phyloP scores from a whole-genome alignment of 1,284 basidiomycete species.

The Heterobasidion occidentale region DNA sequence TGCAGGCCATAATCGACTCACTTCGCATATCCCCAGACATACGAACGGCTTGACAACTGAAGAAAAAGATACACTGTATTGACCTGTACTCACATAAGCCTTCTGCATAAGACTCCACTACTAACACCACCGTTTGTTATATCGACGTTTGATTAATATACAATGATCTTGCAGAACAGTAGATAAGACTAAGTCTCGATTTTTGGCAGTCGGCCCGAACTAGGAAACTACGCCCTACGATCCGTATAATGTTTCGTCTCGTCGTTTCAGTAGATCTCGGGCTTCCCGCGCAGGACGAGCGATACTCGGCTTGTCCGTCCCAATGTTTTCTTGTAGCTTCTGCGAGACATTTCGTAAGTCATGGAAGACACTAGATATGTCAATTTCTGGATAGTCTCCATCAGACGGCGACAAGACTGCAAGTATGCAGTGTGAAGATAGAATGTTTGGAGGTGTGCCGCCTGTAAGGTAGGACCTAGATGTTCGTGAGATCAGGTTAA shows the following conservation, averaged over 20 bases:
- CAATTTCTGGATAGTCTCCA: slow-evolving; percentile 24
- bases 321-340: slow-evolving; percentile 67
- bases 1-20: slow-evolving; percentile 38
- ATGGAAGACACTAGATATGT: slow-evolving; percentile 55
- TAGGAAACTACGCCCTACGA: background rate
- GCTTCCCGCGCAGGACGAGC: slow-evolving; percentile 82
- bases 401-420: slow-evolving; percentile 51
- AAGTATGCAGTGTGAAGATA: slow-evolving; percentile 63
- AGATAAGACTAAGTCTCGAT: too few relatives aligned
- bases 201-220: too few relatives aligned
- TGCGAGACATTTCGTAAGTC: slow-evolving; percentile 60
- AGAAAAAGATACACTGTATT: background rate
- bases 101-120: too few relatives aligned
- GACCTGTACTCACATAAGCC: too few relatives aligned
- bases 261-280: slow-evolving; percentile 60
- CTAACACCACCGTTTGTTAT: too few relatives aligned
- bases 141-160: too few relatives aligned
- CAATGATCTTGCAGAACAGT: too few relatives aligned
- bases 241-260: slow-evolving; percentile 15
- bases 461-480: slow-evolving; percentile 45
- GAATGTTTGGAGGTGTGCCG: slow-evolving; percentile 55
- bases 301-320: slow-evolving; percentile 67
- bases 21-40: slow-evolving; percentile 16
- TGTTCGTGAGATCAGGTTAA: slow-evolving; percentile 7
- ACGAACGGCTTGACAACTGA: background rate